These are phyloP conservation scores for Syzygium syzygioides DNA, from an alignment of 441 rosid species.

Conservation along the genomic window DNA sequence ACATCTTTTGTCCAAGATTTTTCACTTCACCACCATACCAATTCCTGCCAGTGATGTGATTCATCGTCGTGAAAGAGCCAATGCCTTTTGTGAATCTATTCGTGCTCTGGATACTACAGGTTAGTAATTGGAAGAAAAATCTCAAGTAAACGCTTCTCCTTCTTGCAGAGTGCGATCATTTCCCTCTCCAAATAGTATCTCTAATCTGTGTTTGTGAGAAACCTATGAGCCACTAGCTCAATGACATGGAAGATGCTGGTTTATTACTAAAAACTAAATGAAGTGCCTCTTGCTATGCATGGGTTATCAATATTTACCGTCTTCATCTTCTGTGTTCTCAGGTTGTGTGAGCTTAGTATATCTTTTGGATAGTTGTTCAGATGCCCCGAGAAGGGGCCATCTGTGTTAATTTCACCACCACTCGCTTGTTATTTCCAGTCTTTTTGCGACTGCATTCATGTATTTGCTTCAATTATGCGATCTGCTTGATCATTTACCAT, in stretches of 20 bases:
- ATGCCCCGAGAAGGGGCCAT: background rate
- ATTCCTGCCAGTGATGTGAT: constrained; percentile 55
- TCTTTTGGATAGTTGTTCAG: background rate
- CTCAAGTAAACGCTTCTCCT: background rate
- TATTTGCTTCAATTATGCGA: background rate
- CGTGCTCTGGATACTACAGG: constrained; percentile 98
- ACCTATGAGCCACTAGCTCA: background rate
- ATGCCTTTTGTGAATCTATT: constrained; percentile 90
- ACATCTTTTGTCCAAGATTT: constrained; percentile 90
- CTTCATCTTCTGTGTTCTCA: background rate
- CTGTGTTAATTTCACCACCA: background rate
- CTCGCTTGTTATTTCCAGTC: background rate
- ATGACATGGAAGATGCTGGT: background rate
- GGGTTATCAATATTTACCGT: background rate
- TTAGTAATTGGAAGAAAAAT: constrained; percentile 12
- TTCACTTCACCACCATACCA: constrained; percentile 65
- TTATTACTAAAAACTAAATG: background rate
- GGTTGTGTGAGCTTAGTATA: background rate
- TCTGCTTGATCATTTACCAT: background rate
- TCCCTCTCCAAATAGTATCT: background rate
- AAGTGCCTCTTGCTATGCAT: background rate
- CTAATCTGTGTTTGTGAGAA: background rate
- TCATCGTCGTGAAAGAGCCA: constrained; percentile 83
- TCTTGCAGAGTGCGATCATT: background rate
- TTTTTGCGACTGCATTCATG: background rate